Evolutionary conservation across 805 yeast species (phyloP).

Genomic region (Candida bentonensis): DNA sequence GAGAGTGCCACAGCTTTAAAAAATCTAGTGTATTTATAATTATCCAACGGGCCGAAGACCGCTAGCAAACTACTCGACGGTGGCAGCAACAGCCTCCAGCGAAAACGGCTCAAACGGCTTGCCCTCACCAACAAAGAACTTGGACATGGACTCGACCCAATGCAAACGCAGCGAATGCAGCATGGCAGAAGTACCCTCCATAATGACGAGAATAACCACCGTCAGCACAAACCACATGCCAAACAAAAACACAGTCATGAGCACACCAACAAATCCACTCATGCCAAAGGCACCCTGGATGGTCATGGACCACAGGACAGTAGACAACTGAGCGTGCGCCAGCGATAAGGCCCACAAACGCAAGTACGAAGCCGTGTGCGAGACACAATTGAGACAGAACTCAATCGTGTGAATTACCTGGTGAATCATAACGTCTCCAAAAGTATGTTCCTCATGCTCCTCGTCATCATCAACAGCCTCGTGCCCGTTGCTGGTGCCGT

Average conservation of each 20-base stretch:
- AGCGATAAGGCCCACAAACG: constrained; percentile 95
- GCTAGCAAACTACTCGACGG: background rate
- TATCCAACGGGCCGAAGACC: too few relatives aligned
- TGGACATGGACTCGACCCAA: constrained; percentile 99
- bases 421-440: constrained; percentile 92
- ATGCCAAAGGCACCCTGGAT: constrained; percentile 61
- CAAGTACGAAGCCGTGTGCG: constrained; percentile 95
- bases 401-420: constrained; percentile 97
- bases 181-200: constrained; percentile 99
- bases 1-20: too few relatives aligned
- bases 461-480: constrained; percentile 41
- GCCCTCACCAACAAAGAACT: constrained; percentile 96
- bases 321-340: constrained; percentile 91
- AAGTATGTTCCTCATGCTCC: constrained; percentile 45
- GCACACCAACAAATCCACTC: constrained; percentile 52
- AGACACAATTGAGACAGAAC: constrained; percentile 90
- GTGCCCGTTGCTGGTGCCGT: constrained; percentile 16
- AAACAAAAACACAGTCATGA: constrained; percentile 65
- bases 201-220: constrained; percentile 76
- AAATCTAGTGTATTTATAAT: too few relatives aligned
- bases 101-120: constrained; percentile 79
- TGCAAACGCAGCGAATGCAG: constrained; percentile 94
- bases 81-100: constrained; percentile 25
- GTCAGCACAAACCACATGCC: constrained; percentile 93
- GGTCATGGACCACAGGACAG: constrained; percentile 96